Evolutionary conservation across 2,329 filamentous ascomycete genomes (phyloP), one percentile per base, ranked within the genome.

Genomic region (Apiospora koreana): DNA sequence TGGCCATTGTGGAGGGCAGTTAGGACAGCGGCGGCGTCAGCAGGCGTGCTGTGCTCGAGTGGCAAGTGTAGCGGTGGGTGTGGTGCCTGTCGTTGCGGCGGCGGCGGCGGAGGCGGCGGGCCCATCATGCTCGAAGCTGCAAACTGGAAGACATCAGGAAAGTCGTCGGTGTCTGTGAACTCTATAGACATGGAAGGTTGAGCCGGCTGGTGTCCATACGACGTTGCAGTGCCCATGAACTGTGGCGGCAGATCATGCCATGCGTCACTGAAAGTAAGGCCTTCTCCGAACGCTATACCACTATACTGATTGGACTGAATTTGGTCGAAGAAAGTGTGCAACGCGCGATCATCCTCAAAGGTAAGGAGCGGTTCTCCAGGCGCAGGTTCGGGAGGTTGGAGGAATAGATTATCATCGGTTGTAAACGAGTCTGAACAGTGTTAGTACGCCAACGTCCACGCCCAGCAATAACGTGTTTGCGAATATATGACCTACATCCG

Each of bases 161-260:
- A 76, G 21, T 75, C 69, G 18, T 76, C 54, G 7, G 72, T 65
- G 46, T 77, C 71, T 18, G 76, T 69, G 41, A 81, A 71, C 21
- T 74, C 75, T 18, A 78, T 73, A 14, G 77, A 73, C 23, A 72
- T 69, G 21, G 79, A 75, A 8, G 78, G 73, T 46, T 78, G 76
- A 38, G 76, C 74, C 18, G 83, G 80, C 45, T 88, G 86, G 67
- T 88, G 86, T 23, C 89, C 89, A 73, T 88, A 87, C 3, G 89
- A 91, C 25, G 90, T 91, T 1, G 87, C 84, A 16, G 90, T 89
- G 67, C 90, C 90, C 81, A 93, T 87, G 73, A 92, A 89, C 66
- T 86, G 86, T 1, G 90, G 90, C 6, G 90, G 91, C 25, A 92
- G 81, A 71, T 89, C 87, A 65, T 84, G 79, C 88, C 87, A 90